These are phyloP conservation scores for Aspergillus affinis DNA, from an alignment of 495 filamentous ascomycete species.

Conservation along the genomic window DNA sequence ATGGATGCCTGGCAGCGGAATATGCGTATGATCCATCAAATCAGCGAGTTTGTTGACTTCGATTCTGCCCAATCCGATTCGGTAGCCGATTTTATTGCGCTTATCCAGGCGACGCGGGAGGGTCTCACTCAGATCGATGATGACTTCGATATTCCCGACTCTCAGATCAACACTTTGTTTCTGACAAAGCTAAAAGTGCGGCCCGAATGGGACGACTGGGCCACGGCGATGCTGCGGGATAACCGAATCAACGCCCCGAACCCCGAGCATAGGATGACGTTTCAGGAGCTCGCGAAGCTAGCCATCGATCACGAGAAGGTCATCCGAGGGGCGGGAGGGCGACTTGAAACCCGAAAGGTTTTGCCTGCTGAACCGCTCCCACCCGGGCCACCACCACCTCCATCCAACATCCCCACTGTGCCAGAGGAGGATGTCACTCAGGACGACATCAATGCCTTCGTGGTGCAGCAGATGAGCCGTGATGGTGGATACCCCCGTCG, in stretches of 20 bases:
- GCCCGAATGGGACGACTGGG: constrained; percentile 31
- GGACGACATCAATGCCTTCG: constrained; percentile 31
- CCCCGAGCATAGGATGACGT: constrained; percentile 22
- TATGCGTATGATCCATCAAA: constrained; percentile 31
- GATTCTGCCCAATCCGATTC: constrained; percentile 25
- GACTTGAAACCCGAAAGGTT: background rate
- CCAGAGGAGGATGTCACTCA: constrained; percentile 14
- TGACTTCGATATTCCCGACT: constrained; percentile 26
- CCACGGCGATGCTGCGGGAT: constrained; percentile 27
- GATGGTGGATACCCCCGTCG: constrained; percentile 9
- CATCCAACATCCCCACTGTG: background rate
- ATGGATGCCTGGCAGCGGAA: constrained; percentile 32
- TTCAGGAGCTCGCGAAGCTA: constrained; percentile 23
- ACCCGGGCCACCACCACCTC: background rate
- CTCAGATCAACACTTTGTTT: constrained; percentile 30
- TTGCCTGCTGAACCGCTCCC: background rate
- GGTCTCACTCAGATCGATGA: constrained; percentile 31
- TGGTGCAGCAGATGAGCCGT: constrained; percentile 25
- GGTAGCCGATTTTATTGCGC: constrained; percentile 28
- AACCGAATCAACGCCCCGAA: constrained; percentile 22
- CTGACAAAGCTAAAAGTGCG: constrained; percentile 29
- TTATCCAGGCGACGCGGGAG: constrained; percentile 32
- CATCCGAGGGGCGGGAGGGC: background rate
- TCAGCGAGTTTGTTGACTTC: constrained; percentile 33
- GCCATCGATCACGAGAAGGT: constrained; percentile 26